Evolutionary conservation across 2,329 filamentous ascomycete genomes (phyloP).

Genomic region (Rhinocladiella similis): DNA sequence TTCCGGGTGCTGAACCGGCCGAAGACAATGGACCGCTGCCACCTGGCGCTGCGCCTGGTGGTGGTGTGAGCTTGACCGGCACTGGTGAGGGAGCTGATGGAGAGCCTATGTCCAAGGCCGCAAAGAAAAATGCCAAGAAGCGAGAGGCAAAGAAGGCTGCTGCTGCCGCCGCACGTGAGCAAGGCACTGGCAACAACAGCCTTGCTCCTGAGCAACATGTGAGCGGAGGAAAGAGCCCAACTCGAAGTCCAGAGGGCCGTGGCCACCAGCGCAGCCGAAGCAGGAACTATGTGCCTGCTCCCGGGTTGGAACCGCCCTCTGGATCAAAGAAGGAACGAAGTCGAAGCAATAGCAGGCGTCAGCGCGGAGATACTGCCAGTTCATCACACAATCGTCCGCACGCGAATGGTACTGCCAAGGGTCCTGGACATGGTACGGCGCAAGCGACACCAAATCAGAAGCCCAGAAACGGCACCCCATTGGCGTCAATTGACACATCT

Average conservation of each 20-base stretch:
- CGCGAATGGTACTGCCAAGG: slow-evolving; percentile 21
- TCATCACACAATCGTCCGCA: slow-evolving; percentile 14
- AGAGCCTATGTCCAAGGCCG: slow-evolving; percentile 77
- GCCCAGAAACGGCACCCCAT: slow-evolving; percentile 12
- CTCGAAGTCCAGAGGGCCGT: slow-evolving; percentile 48
- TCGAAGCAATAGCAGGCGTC: slow-evolving; percentile 31
- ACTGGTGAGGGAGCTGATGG: slow-evolving; percentile 62
- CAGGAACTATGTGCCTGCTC: slow-evolving; percentile 34
- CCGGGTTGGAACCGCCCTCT: slow-evolving; percentile 24
- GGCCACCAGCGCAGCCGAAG: slow-evolving; percentile 57
- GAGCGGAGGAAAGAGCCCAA: slow-evolving; percentile 28
- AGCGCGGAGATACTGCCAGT: slow-evolving; percentile 28
- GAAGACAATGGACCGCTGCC: slow-evolving; percentile 57
- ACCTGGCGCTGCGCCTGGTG: slow-evolving; percentile 68
- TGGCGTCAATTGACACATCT: slow-evolving; percentile 35
- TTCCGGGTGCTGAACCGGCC: slow-evolving; percentile 81
- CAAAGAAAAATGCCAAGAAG: slow-evolving; percentile 98
- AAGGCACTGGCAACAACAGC: slow-evolving; percentile 13
- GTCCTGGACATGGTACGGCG: slow-evolving; percentile 10
- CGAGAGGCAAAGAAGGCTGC: slow-evolving; percentile 88
- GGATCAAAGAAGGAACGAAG: slow-evolving; percentile 28
- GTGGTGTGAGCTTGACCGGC: slow-evolving; percentile 64
- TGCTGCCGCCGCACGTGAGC: slow-evolving; percentile 66
- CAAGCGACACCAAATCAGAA: slow-evolving; percentile 16
- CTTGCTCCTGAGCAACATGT: slow-evolving; percentile 25